A percentile compares a stretch with the other conserved stretches of the same genome.
phyloP scores from a whole-genome alignment of 1,284 basidiomycete genomes.

The Cerioporus squamosus region DNA sequence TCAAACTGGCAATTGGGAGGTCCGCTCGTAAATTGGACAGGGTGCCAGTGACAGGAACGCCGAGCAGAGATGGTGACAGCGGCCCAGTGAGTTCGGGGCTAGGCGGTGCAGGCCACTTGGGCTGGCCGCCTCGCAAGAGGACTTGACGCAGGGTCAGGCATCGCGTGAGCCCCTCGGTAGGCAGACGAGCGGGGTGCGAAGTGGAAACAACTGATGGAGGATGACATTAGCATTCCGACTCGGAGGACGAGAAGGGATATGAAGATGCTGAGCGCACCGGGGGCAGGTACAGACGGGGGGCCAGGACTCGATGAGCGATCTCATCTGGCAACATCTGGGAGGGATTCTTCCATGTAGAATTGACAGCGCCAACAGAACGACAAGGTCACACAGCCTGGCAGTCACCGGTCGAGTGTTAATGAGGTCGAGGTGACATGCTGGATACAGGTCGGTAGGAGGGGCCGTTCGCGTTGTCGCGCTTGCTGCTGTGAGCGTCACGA shows the following conservation, averaged over 20 bases:
- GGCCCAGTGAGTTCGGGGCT: constrained; percentile 10
- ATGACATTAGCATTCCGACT: constrained; percentile 20
- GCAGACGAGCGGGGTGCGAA: background rate
- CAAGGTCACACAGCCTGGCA: constrained; percentile 10
- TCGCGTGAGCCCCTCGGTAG: background rate
- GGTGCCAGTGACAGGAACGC: constrained; percentile 18
- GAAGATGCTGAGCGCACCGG: background rate
- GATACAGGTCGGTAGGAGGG: background rate
- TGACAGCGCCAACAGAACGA: constrained; percentile 9
- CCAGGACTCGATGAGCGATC: background rate
- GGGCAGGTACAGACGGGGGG: constrained; percentile 2
- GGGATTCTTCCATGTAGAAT: background rate
- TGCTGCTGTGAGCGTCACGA: background rate
- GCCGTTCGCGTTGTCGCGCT: background rate
- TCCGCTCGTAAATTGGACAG: constrained; percentile 24
- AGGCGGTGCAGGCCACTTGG: constrained; percentile 13
- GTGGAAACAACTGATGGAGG: constrained; percentile 9
- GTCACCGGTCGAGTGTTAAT: constrained; percentile 2
- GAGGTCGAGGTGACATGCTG: background rate
- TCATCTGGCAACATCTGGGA: background rate
- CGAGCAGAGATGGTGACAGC: constrained; percentile 16
- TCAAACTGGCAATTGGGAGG: constrained; percentile 17
- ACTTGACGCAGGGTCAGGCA: constrained; percentile 3
- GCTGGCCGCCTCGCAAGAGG: background rate
- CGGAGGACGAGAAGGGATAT: constrained; percentile 3